These are phyloP conservation scores for Lotmaria passim DNA, from an alignment of 208 protist species.

Conservation along the genomic window DNA sequence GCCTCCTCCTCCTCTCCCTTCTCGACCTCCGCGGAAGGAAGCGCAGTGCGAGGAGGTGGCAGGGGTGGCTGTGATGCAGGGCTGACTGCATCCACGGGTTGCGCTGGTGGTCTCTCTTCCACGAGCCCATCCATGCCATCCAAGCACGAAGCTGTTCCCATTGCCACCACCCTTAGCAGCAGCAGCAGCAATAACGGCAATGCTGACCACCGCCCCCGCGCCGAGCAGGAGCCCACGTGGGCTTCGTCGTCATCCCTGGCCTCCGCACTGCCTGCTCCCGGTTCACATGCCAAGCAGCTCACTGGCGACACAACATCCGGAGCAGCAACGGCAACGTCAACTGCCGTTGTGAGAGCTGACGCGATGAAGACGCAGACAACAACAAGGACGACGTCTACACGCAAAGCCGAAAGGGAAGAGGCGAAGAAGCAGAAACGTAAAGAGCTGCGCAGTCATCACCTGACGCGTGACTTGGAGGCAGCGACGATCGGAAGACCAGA, in stretches of 20 bases:
- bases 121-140: not conserved
- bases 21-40: not conserved
- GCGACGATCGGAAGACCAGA: constrained; percentile 37
- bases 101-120: not conserved
- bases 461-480: constrained; percentile 22
- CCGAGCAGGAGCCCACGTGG: too few relatives aligned
- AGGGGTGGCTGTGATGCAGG: too few relatives aligned
- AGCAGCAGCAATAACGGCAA: not conserved
- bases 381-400: not conserved
- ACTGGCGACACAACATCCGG: not conserved
- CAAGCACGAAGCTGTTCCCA: too few relatives aligned
- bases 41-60: too few relatives aligned
- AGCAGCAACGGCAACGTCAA: not conserved
- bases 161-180: too few relatives aligned
- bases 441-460: constrained; percentile 19
- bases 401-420: not conserved
- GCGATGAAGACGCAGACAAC: not conserved
- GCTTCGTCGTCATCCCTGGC: not conserved
- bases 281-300: not conserved
- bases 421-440: not conserved
- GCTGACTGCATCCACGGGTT: too few relatives aligned
- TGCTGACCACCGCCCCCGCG: not conserved
- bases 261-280: not conserved
- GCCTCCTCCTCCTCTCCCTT: not conserved
- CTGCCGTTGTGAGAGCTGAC: not conserved